Conservation (phyloP, 257 asterid genomes). For the Galeopsis tetrahit region DNA sequence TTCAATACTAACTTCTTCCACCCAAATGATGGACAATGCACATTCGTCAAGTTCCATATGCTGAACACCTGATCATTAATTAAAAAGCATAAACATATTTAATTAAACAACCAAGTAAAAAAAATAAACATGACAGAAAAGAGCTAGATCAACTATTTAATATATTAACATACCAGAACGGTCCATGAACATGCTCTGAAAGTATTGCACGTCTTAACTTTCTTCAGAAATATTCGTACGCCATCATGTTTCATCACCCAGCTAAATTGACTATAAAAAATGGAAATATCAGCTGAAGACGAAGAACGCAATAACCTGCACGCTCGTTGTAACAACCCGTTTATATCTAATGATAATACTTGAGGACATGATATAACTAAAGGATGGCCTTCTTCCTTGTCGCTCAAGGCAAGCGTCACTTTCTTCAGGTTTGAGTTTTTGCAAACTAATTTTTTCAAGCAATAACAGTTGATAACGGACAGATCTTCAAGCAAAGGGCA, state of each 20-base stretch:
- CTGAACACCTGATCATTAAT: constrained; percentile 22
- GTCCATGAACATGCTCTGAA: constrained; percentile 5
- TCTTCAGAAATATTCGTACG: constrained; percentile 16
- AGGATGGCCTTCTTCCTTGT: too few relatives aligned
- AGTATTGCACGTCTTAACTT: constrained; percentile 20
- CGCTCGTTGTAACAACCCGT: constrained; percentile 4
- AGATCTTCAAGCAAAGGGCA: constrained; percentile 40
- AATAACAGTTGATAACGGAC: not conserved
- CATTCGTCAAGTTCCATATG: constrained; percentile 28
- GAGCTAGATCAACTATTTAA: too few relatives aligned
- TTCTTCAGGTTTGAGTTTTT: too few relatives aligned
- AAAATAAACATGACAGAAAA: too few relatives aligned
- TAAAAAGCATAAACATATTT: too few relatives aligned
- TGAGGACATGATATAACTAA: constrained; percentile 20
- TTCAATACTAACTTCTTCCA: constrained; percentile 27
- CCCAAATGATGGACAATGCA: constrained; percentile 20
- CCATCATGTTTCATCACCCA: not conserved
- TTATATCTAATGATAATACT: constrained; percentile 22
- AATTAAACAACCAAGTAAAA: too few relatives aligned
- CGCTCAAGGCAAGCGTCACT: too few relatives aligned
- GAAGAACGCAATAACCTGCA: constrained; percentile 5
- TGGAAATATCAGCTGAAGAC: constrained; percentile 28
- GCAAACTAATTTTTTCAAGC: too few relatives aligned
- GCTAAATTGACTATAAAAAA: not conserved
- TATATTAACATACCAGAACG: constrained; percentile 30